Percentiles rank a stretch among this genome's conserved stretches.
These are phyloP conservation scores for Lasiosphaeriaceae sp. DNA, from an alignment of 495 filamentous ascomycete species.

Conservation along the genomic window DNA sequence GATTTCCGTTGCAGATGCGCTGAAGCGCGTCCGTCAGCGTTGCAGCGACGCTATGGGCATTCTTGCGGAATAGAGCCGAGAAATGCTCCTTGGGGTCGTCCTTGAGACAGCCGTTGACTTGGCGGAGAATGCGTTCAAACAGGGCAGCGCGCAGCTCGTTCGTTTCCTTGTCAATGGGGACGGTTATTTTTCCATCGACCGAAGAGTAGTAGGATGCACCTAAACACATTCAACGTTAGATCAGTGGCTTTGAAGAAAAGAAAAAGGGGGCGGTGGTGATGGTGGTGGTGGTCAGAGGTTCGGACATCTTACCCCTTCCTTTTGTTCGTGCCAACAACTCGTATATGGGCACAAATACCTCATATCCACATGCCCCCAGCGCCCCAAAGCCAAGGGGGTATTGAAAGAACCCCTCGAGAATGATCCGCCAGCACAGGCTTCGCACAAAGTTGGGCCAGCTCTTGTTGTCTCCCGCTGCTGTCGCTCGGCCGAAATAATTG, in stretches of 20 bases:
- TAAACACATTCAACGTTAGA: too few relatives aligned
- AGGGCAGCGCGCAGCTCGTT: too few relatives aligned
- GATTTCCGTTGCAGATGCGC: background rate
- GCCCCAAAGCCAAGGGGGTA: slow-evolving; percentile 10
- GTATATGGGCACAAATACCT: background rate
- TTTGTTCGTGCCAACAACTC: background rate
- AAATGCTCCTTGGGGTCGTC: too few relatives aligned
- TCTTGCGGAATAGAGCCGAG: slow-evolving; percentile 1
- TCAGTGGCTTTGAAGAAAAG: too few relatives aligned
- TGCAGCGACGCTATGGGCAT: background rate
- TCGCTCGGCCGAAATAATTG: too few relatives aligned
- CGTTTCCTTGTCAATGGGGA: too few relatives aligned
- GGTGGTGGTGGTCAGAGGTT: background rate
- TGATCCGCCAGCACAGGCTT: slow-evolving; percentile 6
- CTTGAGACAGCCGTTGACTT: too few relatives aligned
- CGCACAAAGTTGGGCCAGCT: slow-evolving; percentile 11
- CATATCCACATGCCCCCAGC: slow-evolving; percentile 1
- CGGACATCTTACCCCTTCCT: background rate
- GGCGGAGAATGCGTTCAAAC: too few relatives aligned
- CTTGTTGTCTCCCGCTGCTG: too few relatives aligned
- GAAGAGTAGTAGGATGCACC: too few relatives aligned
- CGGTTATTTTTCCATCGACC: too few relatives aligned
- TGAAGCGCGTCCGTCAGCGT: background rate
- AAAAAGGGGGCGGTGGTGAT: too few relatives aligned
- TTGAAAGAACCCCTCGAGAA: slow-evolving; percentile 4